phyloP scores from a whole-genome alignment of 2,329 filamentous ascomycete genomes.

The Diaporthe destruens region DNA sequence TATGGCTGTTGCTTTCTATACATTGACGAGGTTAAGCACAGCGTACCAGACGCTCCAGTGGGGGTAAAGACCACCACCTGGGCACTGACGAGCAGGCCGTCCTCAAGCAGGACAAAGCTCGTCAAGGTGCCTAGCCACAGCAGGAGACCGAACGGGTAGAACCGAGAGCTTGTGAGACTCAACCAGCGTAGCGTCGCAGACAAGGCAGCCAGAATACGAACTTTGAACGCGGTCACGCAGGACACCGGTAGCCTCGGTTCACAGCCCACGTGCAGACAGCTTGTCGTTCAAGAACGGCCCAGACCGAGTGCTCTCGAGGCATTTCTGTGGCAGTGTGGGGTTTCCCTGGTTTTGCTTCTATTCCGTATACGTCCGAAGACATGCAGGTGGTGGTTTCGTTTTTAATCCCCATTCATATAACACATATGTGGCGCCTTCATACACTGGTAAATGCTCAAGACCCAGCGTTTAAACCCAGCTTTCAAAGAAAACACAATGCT shows the following conservation, averaged over 20 bases:
- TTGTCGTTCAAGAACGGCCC: background rate
- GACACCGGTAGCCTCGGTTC: background rate
- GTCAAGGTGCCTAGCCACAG: background rate
- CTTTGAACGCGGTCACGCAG: background rate
- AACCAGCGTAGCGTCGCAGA: background rate
- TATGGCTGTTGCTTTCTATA: constrained; percentile 16
- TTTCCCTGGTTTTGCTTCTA: background rate
- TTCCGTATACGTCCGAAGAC: no score
- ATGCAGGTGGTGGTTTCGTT: no score
- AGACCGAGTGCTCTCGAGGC: background rate
- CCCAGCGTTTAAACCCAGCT: no score
- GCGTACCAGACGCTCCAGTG: constrained; percentile 14
- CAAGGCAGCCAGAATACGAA: background rate
- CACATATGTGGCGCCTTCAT: no score
- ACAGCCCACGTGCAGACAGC: background rate
- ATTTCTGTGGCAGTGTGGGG: constrained; percentile 3
- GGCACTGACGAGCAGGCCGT: constrained; percentile 10
- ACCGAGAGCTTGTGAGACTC: background rate
- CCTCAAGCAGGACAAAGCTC: background rate
- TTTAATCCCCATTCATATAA: no score
- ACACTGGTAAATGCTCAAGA: no score
- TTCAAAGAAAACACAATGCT: no score
- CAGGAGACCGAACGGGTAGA: background rate
- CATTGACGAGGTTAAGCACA: background rate
- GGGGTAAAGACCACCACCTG: constrained; percentile 17